phyloP scores from a whole-genome alignment of 2,329 filamentous ascomycete species.

The Karstenula rhodostoma region DNA sequence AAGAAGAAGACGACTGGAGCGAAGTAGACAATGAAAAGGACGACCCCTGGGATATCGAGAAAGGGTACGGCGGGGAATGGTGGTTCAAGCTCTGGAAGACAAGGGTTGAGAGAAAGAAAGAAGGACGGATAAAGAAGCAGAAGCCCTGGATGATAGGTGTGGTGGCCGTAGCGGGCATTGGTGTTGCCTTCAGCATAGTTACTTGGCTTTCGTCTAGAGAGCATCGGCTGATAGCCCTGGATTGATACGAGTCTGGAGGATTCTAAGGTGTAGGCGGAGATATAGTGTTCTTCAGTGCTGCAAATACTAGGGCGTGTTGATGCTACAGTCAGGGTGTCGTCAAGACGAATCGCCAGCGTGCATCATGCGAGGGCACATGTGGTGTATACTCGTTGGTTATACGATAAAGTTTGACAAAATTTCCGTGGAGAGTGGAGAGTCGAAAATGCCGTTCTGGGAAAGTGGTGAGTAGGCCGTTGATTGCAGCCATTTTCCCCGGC shows the following conservation, averaged over 20 bases:
- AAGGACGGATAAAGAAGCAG: not conserved
- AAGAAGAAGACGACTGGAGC: slow-evolving; percentile 4
- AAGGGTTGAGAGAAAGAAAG: slow-evolving; percentile 16
- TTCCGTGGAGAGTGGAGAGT: not conserved
- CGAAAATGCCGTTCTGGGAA: slow-evolving; percentile 4
- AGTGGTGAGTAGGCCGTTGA: not conserved
- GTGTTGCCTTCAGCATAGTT: slow-evolving; percentile 4
- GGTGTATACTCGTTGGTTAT: not conserved
- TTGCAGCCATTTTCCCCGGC: slow-evolving; percentile 9
- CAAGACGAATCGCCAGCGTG: not conserved
- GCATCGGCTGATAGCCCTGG: not conserved
- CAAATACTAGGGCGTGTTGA: not conserved
- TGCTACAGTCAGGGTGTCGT: not conserved
- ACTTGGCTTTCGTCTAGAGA: slow-evolving; percentile 3
- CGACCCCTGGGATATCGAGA: not conserved
- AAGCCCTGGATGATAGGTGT: slow-evolving; percentile 9
- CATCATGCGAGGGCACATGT: not conserved
- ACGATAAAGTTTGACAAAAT: not conserved
- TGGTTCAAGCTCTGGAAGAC: slow-evolving; percentile 19
- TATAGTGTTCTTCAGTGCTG: not conserved
- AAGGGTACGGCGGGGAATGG: slow-evolving; percentile 7
- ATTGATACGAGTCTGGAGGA: not conserved
- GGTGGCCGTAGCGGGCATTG: slow-evolving; percentile 1
- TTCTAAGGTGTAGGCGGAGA: too few relatives aligned
- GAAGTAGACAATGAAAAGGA: slow-evolving; percentile 6